A percentile compares a stretch with the other conserved stretches of the same genome.
Conservation (phyloP, 148 eudicot species). For the Salicornia ramosissima region DNA sequence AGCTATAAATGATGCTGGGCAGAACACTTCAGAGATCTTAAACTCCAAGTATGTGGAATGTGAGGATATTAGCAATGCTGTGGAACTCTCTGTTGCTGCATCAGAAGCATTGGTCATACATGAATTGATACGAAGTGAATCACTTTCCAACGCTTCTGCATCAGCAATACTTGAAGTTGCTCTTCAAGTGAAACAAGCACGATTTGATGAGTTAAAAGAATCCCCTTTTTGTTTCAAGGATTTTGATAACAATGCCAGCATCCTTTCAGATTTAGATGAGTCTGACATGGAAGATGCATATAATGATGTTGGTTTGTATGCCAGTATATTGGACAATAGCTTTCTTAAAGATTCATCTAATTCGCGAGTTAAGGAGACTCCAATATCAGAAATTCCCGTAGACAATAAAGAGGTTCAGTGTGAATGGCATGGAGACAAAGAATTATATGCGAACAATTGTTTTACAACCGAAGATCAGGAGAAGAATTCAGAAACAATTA, state of each 20-base stretch:
- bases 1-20: conserved; percentile 22
- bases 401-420: conserved; percentile 31
- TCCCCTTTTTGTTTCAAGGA: conserved; percentile 22
- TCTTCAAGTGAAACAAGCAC: conserved; percentile 74
- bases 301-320: conserved; percentile 59
- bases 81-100: conserved; percentile 83
- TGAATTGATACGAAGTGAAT: conserved; percentile 40
- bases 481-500: not conserved
- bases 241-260: conserved; percentile 30
- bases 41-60: conserved; percentile 24
- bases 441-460: conserved; percentile 14
- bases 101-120: conserved; percentile 78
- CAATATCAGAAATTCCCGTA: conserved; percentile 31
- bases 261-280: conserved; percentile 58
- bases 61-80: conserved; percentile 44
- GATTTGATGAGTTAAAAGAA: conserved; percentile 36
- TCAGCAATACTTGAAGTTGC: conserved; percentile 67
- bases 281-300: conserved; percentile 62
- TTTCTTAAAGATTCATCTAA: conserved; percentile 27
- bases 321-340: conserved; percentile 19
- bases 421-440: conserved; percentile 21
- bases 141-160: conserved; percentile 31
- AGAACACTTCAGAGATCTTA: conserved; percentile 20
- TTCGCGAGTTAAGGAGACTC: conserved; percentile 67
- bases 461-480: conserved; percentile 15